phyloP scores from a whole-genome alignment of 2,329 filamentous ascomycete species.

The Aspergillus candidus region DNA sequence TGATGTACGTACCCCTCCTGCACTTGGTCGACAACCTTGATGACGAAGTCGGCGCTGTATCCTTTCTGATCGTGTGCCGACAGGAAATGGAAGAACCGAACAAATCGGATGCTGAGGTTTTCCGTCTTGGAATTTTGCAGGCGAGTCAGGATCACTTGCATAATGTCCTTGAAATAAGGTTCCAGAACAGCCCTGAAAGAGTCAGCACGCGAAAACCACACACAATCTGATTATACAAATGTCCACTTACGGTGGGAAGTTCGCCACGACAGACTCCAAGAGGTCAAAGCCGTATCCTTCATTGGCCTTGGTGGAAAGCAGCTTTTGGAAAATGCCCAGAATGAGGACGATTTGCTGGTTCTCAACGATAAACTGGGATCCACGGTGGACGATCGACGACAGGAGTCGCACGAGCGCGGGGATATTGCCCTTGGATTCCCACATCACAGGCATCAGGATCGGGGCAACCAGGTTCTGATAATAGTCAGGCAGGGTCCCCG shows the following conservation, averaged over 20 bases:
- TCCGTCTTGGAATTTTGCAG: slow-evolving; percentile 71
- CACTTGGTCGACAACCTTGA: slow-evolving; percentile 72
- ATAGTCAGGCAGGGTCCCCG: slow-evolving; percentile 68
- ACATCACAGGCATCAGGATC: slow-evolving; percentile 72
- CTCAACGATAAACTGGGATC: slow-evolving; percentile 63
- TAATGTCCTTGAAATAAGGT: slow-evolving; percentile 70
- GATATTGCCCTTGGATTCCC: slow-evolving; percentile 89
- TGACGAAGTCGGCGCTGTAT: slow-evolving; percentile 89
- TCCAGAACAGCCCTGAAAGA: slow-evolving; percentile 56
- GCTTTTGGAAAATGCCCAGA: slow-evolving; percentile 91
- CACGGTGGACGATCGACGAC: slow-evolving; percentile 74
- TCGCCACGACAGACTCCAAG: slow-evolving; percentile 69
- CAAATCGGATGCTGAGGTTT: slow-evolving; percentile 77
- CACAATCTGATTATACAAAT: not conserved
- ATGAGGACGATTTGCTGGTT: slow-evolving; percentile 81
- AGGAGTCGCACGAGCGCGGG: slow-evolving; percentile 83
- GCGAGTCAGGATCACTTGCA: slow-evolving; percentile 73
- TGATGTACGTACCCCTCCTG: slow-evolving; percentile 54
- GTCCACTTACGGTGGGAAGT: slow-evolving; percentile 61
- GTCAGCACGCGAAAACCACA: not conserved
- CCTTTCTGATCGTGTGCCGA: slow-evolving; percentile 72
- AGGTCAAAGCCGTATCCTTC: slow-evolving; percentile 86
- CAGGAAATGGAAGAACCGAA: slow-evolving; percentile 90
- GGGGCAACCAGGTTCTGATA: slow-evolving; percentile 74
- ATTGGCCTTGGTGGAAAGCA: slow-evolving; percentile 73